Conservation (phyloP, 345 rosid genomes). For the Ailanthus altissimus region DNA sequence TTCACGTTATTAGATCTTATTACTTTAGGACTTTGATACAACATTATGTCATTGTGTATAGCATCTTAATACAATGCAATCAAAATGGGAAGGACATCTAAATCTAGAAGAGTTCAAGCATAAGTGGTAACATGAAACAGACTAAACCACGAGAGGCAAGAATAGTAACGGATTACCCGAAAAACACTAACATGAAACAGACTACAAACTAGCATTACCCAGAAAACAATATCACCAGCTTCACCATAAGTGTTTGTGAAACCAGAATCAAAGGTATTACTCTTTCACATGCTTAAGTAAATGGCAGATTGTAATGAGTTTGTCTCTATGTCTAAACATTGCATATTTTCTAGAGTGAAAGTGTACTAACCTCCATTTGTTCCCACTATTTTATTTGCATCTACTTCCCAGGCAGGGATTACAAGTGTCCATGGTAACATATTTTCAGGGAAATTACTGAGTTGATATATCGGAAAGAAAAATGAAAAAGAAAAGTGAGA, state of each 20-base stretch:
- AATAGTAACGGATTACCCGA: too few species aligned
- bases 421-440: too few species aligned
- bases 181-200: too few species aligned
- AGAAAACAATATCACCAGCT: background rate
- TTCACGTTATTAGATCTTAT: too few species aligned
- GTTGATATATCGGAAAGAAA: too few species aligned
- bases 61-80: background rate
- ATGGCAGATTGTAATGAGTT: background rate
- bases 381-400: too few species aligned
- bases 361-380: too few species aligned
- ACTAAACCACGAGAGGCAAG: background rate
- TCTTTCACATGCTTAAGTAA: background rate
- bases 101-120: background rate
- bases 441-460: too few species aligned
- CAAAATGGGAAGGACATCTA: too few species aligned
- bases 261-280: background rate
- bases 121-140: background rate
- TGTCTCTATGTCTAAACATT: background rate
- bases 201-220: background rate
- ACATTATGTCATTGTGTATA: background rate
- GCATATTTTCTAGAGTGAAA: slow-evolving; percentile 3
- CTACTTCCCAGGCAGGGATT: too few species aligned
- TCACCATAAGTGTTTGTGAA: background rate
- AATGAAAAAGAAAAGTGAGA: too few species aligned
- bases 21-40: background rate